Evolutionary conservation across 768 basidiomycete genomes (phyloP), one percentile per base, ranked within the genome.

Genomic region (Hypsizygus marmoreus): DNA sequence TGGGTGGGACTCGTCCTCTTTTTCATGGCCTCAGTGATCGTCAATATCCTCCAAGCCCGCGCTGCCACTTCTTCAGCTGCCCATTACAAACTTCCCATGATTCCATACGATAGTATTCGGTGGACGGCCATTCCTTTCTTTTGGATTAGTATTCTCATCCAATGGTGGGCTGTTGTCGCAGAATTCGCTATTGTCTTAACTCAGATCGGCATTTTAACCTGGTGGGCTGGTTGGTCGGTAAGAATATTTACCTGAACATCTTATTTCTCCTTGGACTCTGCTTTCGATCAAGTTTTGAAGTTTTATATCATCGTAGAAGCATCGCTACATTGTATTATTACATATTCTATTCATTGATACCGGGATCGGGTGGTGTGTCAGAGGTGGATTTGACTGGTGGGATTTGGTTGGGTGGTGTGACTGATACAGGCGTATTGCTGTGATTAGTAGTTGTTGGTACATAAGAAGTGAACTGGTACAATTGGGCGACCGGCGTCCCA

Each of bases 141-240:
- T 57, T 81, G 75, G 75, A 60, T 81, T n/a, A 67, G 71, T 6
- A 80, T 86, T 12, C 29, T 86, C 10, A 77, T 87, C 16, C 82
- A 84, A 56, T 88, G 85, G 83, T 63, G 74, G 53, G 82, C 83
- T 4, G 80, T 86, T 33, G 36, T 78, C n/a, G 60, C 80, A 20
- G 86, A 89, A 59, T 60, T 72, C 48, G 72, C 66, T 25, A 65
- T 88, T 47, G 73, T 89, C 10, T 49, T 81, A 12, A 68, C 81
- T 47, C 75, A 88, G 59, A 32, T 81, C 30, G 80, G 74, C 4
- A 77, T 86, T 16, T 66, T 82, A 31, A 56, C 72, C 7, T 91
- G 88, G 88, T 91, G 88, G 88, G 57, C 78, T 44, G 86, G 85
- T 19, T 91, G 88, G 88, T 71, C 70, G 20, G 59, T 87, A 32